phyloP scores from a whole-genome alignment of 805 yeast species.

The Candida parachauliodes region DNA sequence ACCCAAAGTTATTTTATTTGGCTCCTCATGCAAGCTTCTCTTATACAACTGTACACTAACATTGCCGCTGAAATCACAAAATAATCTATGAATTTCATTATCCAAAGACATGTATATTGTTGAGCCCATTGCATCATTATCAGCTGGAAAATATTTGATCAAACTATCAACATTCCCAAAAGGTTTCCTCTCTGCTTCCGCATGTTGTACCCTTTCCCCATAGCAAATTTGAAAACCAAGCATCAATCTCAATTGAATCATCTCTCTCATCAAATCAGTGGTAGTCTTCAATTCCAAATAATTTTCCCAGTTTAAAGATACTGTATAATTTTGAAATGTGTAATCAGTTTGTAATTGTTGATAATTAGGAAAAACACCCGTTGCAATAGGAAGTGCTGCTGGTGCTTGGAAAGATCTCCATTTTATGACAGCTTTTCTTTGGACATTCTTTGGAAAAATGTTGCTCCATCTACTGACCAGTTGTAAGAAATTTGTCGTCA shows the following conservation, averaged over 20 bases:
- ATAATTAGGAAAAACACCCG: conserved; percentile 70
- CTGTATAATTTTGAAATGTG: conserved; percentile 79
- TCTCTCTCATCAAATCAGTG: conserved; percentile 68
- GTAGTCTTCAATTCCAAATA: conserved; percentile 48
- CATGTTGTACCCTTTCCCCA: conserved; percentile 61
- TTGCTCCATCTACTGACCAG: conserved; percentile 88
- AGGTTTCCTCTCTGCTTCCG: conserved; percentile 60
- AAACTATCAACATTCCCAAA: conserved; percentile 53
- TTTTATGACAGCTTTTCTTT: conserved; percentile 61
- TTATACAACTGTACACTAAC: conserved; percentile 76
- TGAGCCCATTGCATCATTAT: conserved; percentile 46
- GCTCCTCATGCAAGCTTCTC: conserved; percentile 13
- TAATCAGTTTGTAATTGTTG: conserved; percentile 69
- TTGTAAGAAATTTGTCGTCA: conserved; percentile 50
- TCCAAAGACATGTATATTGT: conserved; percentile 73
- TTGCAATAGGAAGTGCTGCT: conserved; percentile 82
- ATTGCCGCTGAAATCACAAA: conserved; percentile 66
- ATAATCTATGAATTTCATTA: conserved; percentile 81
- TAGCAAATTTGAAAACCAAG: conserved; percentile 89
- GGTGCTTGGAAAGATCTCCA: conserved; percentile 95
- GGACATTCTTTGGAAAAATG: conserved; percentile 74
- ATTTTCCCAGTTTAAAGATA: conserved; percentile 61
- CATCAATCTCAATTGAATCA: conserved; percentile 78
- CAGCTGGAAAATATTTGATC: conserved; percentile 51
- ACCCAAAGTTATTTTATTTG: conserved; percentile 11